Percentiles rank a stretch among this genome's conserved stretches.
Evolutionary conservation across 2,329 filamentous ascomycete genomes (phyloP).

Genomic region (Aureobasidium sp.): DNA sequence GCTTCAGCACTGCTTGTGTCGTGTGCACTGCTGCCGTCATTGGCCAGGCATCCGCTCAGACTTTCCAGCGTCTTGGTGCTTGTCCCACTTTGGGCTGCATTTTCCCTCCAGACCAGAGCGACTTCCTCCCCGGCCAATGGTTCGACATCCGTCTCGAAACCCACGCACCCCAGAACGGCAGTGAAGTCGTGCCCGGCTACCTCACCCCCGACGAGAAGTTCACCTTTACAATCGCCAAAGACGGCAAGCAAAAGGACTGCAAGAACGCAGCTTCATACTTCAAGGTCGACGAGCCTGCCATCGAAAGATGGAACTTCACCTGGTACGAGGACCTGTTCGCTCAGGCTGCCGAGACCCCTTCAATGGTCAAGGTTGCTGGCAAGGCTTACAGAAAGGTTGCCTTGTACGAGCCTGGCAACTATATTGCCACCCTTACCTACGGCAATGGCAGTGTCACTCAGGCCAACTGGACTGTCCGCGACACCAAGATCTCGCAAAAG

Average conservation of each 20-base stretch:
- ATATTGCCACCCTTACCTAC: constrained; percentile 67
- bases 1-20: constrained; percentile 7
- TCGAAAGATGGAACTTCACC: constrained; percentile 76
- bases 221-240: constrained; percentile 63
- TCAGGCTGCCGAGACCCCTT: constrained; percentile 57
- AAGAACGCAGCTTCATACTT: constrained; percentile 58
- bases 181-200: constrained; percentile 57
- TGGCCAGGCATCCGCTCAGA: constrained; percentile 34
- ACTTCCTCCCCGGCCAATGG: constrained; percentile 74
- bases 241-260: constrained; percentile 35
- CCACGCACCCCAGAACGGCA: constrained; percentile 72
- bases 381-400: constrained; percentile 70
- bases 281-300: constrained; percentile 55
- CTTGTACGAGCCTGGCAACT: constrained; percentile 69
- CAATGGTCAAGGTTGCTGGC: constrained; percentile 68
- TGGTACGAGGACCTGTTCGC: constrained; percentile 81
- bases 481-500: constrained; percentile 59
- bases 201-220: constrained; percentile 62
- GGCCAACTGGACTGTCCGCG: constrained; percentile 69
- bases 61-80: constrained; percentile 46
- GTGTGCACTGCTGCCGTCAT: background rate
- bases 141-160: constrained; percentile 80
- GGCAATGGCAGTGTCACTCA: constrained; percentile 62
- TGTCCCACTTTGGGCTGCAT: constrained; percentile 48
- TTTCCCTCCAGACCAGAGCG: constrained; percentile 55